Base-by-base conservation (phyloP, 108 stramenopile species). In the Discostella stelligeroides region DNA sequence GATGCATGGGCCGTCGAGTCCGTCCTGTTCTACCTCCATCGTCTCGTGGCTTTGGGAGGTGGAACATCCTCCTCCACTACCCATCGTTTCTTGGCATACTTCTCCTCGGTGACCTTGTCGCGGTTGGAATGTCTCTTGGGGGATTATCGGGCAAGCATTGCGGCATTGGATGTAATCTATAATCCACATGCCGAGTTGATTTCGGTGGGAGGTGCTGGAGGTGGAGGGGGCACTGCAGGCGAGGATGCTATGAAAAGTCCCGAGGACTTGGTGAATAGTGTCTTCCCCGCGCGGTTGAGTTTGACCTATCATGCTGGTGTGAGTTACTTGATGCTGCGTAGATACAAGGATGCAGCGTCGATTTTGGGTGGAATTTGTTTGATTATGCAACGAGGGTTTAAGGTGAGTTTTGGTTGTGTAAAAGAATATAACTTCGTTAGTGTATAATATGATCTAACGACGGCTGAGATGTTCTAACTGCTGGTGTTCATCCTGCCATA, bases 71-170 rank as follows among this genome's bases (percentile, higher is more conserved):
- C 48, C 21, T 23, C 49, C 30, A 73, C 85, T 30, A 86, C 84
- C 66, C 95, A 89, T 56, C 86, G 84, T 40, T 90, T 84, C 82
- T 72, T 97, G 30, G 97, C 94, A 29, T 95, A 97, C 84, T 99
- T 98, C 75, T 84, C 95, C 9, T 79, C 91, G 25, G 88, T 99
- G 15, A 89, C 96, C 34, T 74, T 97, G 53, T 86, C 83, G 61
- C 92, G 99, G 46, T 82, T 99, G 63, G 95, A 99, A 65, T 98
- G 98, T 73, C 81, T 98, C 15, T 74, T 99, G 68, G 95, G 96
- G 1, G 99, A 99, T 76, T 98, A 96, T 73, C 66, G 85, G 39
- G 82, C 88, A 28, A 92, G 88, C 63, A 70, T 95, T 50, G 60
- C 70, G 21, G 91, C 88, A n/a, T 80, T 95, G 64, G 72, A 73